Conservation (phyloP, 768 basidiomycete species). For the Sarcomyxa edulis region DNA sequence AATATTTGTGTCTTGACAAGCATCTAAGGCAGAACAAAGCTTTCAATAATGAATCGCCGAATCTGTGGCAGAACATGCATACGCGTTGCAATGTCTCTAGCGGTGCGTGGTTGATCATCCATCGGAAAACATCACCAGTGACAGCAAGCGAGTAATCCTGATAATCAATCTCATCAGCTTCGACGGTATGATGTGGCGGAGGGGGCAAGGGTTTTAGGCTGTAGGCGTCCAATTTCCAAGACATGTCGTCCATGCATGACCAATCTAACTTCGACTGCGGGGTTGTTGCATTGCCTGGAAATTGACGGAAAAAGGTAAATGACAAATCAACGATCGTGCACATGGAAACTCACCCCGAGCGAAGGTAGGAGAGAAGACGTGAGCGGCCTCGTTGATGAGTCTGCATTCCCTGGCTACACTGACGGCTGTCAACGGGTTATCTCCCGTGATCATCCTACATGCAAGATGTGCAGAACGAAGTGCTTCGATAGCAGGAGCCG, state of each 20-base stretch:
- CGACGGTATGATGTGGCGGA: constrained; percentile 64
- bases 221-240: constrained; percentile 83
- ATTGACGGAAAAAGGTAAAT: not conserved
- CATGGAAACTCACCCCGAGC: constrained; percentile 51
- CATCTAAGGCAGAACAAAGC: constrained; percentile 60
- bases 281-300: constrained; percentile 46
- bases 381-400: constrained; percentile 80
- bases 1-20: constrained; percentile 95
- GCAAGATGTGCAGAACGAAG: constrained; percentile 87
- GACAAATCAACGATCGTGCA: not conserved
- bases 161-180: constrained; percentile 65
- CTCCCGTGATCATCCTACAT: constrained; percentile 97
- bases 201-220: constrained; percentile 77
- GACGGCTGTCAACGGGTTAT: constrained; percentile 94
- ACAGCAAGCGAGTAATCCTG: constrained; percentile 90
- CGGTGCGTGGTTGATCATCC: constrained; percentile 96
- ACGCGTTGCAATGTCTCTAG: constrained; percentile 93
- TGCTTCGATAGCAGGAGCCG: constrained; percentile 83
- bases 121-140: constrained; percentile 94
- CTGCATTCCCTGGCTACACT: constrained; percentile 95
- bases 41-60: not conserved
- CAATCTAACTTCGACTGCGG: constrained; percentile 72
- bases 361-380: constrained; percentile 85
- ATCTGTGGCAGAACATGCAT: constrained; percentile 19
- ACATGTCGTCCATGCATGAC: constrained; percentile 86